Evolutionary conservation across 1,284 basidiomycete genomes (phyloP).

Genomic region (Ceratobasidium sp.): DNA sequence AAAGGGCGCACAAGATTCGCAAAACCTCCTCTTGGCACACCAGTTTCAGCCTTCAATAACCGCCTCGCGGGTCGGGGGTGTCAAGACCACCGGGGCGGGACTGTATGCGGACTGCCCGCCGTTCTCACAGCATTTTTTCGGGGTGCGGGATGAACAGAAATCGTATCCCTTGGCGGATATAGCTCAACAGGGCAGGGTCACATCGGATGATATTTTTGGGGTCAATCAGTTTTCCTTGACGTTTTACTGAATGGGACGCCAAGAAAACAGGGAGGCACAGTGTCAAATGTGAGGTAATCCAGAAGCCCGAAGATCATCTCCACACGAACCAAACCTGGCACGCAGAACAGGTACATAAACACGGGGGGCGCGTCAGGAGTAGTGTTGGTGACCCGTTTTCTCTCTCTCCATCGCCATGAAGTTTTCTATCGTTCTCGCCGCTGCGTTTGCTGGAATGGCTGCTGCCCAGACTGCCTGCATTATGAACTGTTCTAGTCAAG

Average conservation of each 20-base stretch:
- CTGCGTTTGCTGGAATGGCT: constrained; percentile 16
- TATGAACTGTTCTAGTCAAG: neutral
- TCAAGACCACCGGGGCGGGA: no score
- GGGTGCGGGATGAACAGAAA: neutral
- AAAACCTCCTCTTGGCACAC: no score
- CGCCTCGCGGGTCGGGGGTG: no score
- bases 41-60: no score
- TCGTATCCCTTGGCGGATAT: neutral
- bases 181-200: neutral
- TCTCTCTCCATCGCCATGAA: constrained; percentile 24
- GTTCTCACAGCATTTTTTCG: neutral
- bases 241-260: neutral
- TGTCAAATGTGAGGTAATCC: neutral
- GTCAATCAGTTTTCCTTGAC: neutral
- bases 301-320: neutral
- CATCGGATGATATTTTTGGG: constrained; percentile 19
- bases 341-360: neutral
- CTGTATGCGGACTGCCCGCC: no score
- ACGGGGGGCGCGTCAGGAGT: no score
- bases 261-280: neutral
- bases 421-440: neutral
- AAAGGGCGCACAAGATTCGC: no score
- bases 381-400: neutral
- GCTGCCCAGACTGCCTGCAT: constrained; percentile 20
- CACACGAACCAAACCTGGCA: neutral